Base-by-base conservation (phyloP, 805 yeast genomes). In the Cyberlindnera sargentensis region DNA sequence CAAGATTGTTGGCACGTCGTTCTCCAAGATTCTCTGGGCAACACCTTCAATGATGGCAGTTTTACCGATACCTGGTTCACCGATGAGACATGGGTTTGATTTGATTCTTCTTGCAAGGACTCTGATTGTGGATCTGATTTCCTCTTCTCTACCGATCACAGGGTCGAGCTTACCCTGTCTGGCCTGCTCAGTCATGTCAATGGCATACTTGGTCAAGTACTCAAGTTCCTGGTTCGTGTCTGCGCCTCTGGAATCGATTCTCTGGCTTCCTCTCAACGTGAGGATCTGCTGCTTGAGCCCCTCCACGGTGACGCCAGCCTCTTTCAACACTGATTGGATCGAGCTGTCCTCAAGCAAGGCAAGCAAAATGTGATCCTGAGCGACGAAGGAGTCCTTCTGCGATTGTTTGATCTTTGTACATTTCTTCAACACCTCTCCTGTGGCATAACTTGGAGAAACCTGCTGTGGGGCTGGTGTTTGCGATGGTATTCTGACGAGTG, bases 11-110 rank as follows among this genome's bases (percentile, higher is more conserved):
- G 99, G 99, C 11, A 93, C 96, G 65, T 93, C 99, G 50, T 86
- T 86, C 59, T 93, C 97, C 47, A 93, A 80, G 50, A 93, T 88
- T 68, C 99, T 77, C 67, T 91, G 98, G 9, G 99, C 98, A 44
- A 93, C 97, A 58, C 98, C 99, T 69, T 93, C 99, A 41, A 93
- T 96, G 56, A 93, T 91, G 29, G 95, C 86, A 33, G 99, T 93
- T 70, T 93, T 93, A 74, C 99, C 99, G 42, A 93, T 97, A 79
- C 99, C 99, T 35, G 99, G 96, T 59, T 93, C 99, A 73, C 99
- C 99, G 57, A 93, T 89, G 47, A 93, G 69, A 56, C 95, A 93
- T 11, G 98, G 96, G 62, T 93, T 93, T 6, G 97, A 90, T 67
- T 93, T 93, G 35, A 95, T 86, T 68, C 99, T 80, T 70, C 99